Base-by-base conservation (phyloP, 2,329 filamentous ascomycete genomes). In the Diaporthe humulicola region DNA sequence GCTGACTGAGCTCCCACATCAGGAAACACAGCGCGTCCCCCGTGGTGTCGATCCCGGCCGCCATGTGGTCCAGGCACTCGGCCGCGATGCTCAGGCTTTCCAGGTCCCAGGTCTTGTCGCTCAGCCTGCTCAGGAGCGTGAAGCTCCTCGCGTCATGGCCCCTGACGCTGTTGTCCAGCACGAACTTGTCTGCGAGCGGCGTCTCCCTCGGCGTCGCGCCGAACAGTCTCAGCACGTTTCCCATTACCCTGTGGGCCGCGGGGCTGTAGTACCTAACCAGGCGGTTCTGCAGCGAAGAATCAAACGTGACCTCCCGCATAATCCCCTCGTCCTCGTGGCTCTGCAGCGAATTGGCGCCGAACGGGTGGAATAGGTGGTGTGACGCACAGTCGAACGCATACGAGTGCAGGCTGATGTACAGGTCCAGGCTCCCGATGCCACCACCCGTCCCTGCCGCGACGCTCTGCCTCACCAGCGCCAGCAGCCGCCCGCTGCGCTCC, bases 31-130 rank as follows among this genome's bases (percentile, higher is more conserved):
- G 84, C 0, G 87, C 91, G 77, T 94, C 92, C 22, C 92, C 92
- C 0, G 92, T 94, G 0, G 93, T 94, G 78, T 94, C 92, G 75
- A 94, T 93, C 0, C 92, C 93, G 0, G 92, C 92, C 0, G 89
- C 91, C 90, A 94, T 91, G 81, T 94, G 92, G 78, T 94, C 92
- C 73, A 93, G 88, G 78, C 91, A 93, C 81, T 94, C 93, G 28
- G 92, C 92, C 0, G 91, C 91, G 76, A 90, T 88, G 78, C 92
- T 88, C 4, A 90, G 82, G 4, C 84, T 81, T 45, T 89, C 86
- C 45, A 93, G 85, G 5, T 84, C 81, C 78, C 84, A 77, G 78
- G 83, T 81, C 83, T 90, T 85, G 78, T 90, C 83, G 79, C 89
- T 83, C 77, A 94, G 88, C 45, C 90, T 88, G 79, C 87, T 88